A percentile compares a stretch with the other conserved stretches of the same genome.
These are phyloP conservation scores for Globisporangium recalcitrans DNA, from an alignment of 352 stramenopile genomes.

Conservation along the genomic window DNA sequence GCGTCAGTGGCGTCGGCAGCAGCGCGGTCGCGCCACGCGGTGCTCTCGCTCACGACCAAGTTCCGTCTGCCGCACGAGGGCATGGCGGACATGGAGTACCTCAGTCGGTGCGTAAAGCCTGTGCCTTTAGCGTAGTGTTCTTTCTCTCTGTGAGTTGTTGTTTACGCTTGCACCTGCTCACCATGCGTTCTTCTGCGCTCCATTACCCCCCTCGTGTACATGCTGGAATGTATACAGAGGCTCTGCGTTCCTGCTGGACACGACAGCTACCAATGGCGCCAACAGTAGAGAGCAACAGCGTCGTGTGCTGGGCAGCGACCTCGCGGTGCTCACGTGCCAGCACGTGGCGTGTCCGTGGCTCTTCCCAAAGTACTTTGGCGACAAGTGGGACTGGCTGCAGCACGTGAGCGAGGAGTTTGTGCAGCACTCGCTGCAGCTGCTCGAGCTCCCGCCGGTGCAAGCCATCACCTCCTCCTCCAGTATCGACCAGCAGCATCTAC, in stretches of 20 bases:
- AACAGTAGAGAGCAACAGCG: background rate
- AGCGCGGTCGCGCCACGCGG: conserved; percentile 24
- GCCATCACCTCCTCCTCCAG: background rate
- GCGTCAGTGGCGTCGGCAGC: background rate
- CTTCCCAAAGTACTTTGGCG: conserved; percentile 67
- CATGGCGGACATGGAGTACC: conserved; percentile 69
- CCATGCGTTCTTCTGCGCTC: background rate
- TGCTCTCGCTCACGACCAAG: conserved; percentile 73
- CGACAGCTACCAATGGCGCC: background rate
- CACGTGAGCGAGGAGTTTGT: conserved; percentile 74
- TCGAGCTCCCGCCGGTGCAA: conserved; percentile 24
- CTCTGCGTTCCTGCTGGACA: conserved; percentile 56
- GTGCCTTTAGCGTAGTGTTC: no score
- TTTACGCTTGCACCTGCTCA: no score
- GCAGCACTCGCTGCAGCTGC: conserved; percentile 60
- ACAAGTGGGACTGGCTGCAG: conserved; percentile 83
- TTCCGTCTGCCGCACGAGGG: conserved; percentile 77
- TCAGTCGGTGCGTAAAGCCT: conserved; percentile 48
- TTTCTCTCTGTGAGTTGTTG: no score
- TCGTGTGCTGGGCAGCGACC: background rate
- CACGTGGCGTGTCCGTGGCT: conserved; percentile 80
- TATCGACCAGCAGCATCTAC: background rate
- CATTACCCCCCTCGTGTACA: conserved; percentile 2
- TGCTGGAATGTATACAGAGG: conserved; percentile 26
- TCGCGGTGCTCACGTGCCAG: conserved; percentile 63